These are phyloP conservation scores for Eimeria falciformis DNA, from an alignment of 169 alveolate species.

Conservation along the genomic window DNA sequence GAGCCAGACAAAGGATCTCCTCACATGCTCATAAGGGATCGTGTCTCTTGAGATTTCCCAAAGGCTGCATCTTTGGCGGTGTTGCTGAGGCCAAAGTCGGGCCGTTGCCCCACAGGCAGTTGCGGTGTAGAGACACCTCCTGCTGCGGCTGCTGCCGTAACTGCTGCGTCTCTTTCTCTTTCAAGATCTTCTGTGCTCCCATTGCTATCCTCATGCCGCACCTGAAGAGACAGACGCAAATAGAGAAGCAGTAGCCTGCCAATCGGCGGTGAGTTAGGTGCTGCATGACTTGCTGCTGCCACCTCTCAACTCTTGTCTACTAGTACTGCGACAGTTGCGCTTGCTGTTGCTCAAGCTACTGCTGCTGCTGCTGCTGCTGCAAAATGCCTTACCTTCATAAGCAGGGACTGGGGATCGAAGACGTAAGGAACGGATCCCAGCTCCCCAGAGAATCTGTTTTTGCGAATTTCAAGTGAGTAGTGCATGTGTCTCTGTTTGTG, in stretches of 20 bases:
- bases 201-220: no score
- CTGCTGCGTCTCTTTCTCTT: neutral
- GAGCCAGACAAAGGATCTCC: neutral
- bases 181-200: neutral
- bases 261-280: no score
- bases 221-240: no score
- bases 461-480: conserved; percentile 88
- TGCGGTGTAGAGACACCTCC: neutral
- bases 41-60: neutral
- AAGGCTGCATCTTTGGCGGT: conserved; percentile 12
- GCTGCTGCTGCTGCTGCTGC: conserved; percentile 20
- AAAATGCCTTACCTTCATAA: conserved; percentile 69
- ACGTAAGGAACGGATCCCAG: conserved; percentile 91
- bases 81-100: conserved; percentile 11
- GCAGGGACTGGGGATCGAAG: conserved; percentile 84
- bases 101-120: neutral
- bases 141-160: conserved; percentile 12
- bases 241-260: no score
- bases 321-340: neutral
- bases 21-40: neutral
- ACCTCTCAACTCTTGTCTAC: neutral
- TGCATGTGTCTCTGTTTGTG: conserved; percentile 8
- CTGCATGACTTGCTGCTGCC: no score
- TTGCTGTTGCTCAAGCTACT: conserved; percentile 48
- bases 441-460: conserved; percentile 96